Base-by-base conservation (phyloP, 768 basidiomycete genomes). In the Naganishia onofrii region DNA sequence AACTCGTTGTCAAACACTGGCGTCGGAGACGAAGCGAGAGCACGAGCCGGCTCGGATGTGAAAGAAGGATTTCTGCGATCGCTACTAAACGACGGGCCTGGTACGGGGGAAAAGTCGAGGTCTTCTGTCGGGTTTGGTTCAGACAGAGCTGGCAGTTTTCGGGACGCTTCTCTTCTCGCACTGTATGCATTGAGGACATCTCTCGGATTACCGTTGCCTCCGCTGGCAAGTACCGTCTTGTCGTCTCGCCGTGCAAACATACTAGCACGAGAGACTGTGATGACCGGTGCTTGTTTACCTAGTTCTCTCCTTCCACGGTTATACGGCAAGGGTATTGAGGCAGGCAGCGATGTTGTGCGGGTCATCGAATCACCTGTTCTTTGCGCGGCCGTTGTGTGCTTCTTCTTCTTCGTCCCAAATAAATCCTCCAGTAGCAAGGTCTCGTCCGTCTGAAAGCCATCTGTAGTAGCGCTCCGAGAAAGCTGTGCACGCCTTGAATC, bases 181-280 rank as follows among this genome's bases (percentile, higher is more conserved):
- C 60, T 63, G 23, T 28, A 63, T 6, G 36, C 60, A 44, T 63
- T 63, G 31, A 63, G 23, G 7, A 63, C 60, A 29, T 63, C 38
- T 12, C 42, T 36, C 8, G 60, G 38, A 29, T 63, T 63, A 17
- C 60, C 42, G n/a, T 28, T 63, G 23, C 23, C 42, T 1, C 60
- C 28, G n/a, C 28, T 42, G 36, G 1, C 42, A n/a, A 9, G 13
- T 26, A 12, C n/a, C 1, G 36, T 29, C 15, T 26, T 26, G 60
- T 23, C 60, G 5, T 63, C 60, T 28, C 60, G 42, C 29, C 42
- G 36, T 28, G 60, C 42, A 15, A 63, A 42, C 60, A 63, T 63
- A 26, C 60, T 63, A 26, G 60, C 12, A 5, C 60, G 36, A 9
- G 13, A 19, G 28, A 63, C 60, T 2, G 38, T 28, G 26, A 44